These are phyloP conservation scores for Fagopyrum homotropicum DNA, from an alignment of 148 eudicot genomes.

Conservation along the genomic window DNA sequence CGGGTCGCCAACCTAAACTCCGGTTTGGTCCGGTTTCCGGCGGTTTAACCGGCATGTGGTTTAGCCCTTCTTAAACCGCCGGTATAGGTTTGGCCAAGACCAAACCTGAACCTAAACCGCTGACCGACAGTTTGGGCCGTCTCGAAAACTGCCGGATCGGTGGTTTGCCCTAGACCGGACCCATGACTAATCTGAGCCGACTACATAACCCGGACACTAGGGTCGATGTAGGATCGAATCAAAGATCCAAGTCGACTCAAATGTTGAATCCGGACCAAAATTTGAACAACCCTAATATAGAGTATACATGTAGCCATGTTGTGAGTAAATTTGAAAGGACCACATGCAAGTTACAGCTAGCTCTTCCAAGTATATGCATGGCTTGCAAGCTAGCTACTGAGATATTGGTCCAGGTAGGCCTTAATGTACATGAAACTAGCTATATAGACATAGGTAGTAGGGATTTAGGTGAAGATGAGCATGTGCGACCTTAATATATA, in stretches of 20 bases:
- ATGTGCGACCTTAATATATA: neutral
- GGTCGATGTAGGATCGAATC: too few species aligned
- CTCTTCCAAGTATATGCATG: neutral
- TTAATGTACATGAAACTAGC: neutral
- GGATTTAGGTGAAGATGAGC: neutral
- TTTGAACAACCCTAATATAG: neutral
- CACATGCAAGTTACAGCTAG: neutral
- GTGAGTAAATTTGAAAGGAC: neutral
- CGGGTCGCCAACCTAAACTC: too few species aligned
- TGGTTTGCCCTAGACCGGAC: too few species aligned
- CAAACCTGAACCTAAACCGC: too few species aligned
- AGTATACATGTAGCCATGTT: neutral
- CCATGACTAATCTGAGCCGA: too few species aligned
- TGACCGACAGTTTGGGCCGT: too few species aligned
- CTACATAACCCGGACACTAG: neutral
- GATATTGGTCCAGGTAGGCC: neutral
- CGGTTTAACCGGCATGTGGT: too few species aligned
- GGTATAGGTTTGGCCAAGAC: too few species aligned
- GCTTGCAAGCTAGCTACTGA: neutral
- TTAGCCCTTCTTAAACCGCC: too few species aligned
- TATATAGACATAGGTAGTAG: neutral
- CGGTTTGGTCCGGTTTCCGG: too few species aligned
- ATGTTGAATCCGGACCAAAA: neutral
- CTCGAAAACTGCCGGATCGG: too few species aligned
- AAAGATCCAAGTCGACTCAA: too few species aligned